Conservation (phyloP, 1,139 yeast genomes). For the Candida pseudoviswanathii region DNA sequence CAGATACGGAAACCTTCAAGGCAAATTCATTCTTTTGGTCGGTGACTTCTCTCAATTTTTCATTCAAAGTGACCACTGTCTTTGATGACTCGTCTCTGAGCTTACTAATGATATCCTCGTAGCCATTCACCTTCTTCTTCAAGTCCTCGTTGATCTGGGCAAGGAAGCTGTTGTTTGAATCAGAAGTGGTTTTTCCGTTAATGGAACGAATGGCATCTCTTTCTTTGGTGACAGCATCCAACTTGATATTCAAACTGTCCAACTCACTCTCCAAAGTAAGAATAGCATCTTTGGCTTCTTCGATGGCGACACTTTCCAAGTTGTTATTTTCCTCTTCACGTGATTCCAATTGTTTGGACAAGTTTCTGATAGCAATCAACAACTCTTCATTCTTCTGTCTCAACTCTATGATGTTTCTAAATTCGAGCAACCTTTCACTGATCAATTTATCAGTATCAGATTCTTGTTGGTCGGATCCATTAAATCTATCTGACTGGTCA, state of each 20-base stretch:
- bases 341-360: slow-evolving; percentile 70
- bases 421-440: slow-evolving; percentile 71
- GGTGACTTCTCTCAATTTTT: slow-evolving; percentile 28
- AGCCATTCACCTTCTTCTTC: slow-evolving; percentile 28
- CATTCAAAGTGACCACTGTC: slow-evolving; percentile 27
- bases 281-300: slow-evolving; percentile 80
- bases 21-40: slow-evolving; percentile 34
- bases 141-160: slow-evolving; percentile 33
- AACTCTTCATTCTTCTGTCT: slow-evolving; percentile 76
- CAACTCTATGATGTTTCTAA: slow-evolving; percentile 65
- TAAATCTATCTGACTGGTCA: slow-evolving; percentile 37
- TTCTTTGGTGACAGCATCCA: slow-evolving; percentile 59
- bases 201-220: slow-evolving; percentile 62
- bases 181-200: slow-evolving; percentile 14
- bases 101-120: slow-evolving; percentile 31
- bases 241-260: slow-evolving; percentile 48
- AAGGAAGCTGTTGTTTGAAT: slow-evolving; percentile 25
- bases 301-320: slow-evolving; percentile 60
- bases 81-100: slow-evolving; percentile 30
- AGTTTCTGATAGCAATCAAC: slow-evolving; percentile 62
- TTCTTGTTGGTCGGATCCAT: slow-evolving; percentile 27
- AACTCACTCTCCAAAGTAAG: slow-evolving; percentile 65
- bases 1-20: slow-evolving; percentile 31
- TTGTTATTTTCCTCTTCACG: slow-evolving; percentile 43
- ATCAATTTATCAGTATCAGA: slow-evolving; percentile 75